Base-by-base conservation (phyloP, 2,329 filamentous ascomycete genomes). In the Uncinocarpus reesii region DNA sequence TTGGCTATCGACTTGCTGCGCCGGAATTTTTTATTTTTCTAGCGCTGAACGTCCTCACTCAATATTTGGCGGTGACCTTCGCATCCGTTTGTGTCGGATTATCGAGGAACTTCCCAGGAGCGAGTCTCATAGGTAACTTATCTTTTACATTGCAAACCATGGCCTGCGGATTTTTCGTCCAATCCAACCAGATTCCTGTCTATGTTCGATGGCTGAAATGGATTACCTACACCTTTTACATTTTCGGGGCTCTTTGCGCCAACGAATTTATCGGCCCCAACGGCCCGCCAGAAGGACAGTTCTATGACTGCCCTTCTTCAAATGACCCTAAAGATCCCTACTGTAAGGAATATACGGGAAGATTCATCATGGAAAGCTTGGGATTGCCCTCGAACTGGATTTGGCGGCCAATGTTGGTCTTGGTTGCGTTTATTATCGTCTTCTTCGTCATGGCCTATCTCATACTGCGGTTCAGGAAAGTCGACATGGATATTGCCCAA, bases 201-300 rank as follows among this genome's bases (percentile, higher is more conserved):
- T 89, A 87, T 56, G 78, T 86, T n/a, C 73, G 83, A 48, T 89
- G 84, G 84, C 68, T 84, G 1, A 88, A 86, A 51, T 69, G 65
- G 66, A 60, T 57, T 3, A 59, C 58, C 3, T 65, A 65, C 40
- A 61, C 59, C 0, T 62, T 58, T 59, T 88, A 87, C 57, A 76
- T 75, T 0, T 86, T 88, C 57, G 80, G 83, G 0, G 82, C 83
- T 1, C 73, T 87, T 5, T 78, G 73, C 37, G 78, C 77, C 2
- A 89, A 89, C 53, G 84, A 89, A 57, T 88, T 89, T 48, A 64
- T 66, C 8, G 66, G 65, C 4, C 52, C 61, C 11, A 56, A 58
- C 24, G 58, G 58, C 8, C 56, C 63, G 21, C 56, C 57, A 2
- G 66, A 77, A 18, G 79, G 76, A 7, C 77, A 74, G 41, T 84